These are phyloP conservation scores for Claviceps lovelessii DNA, from an alignment of 2,329 filamentous ascomycete species.

Conservation along the genomic window DNA sequence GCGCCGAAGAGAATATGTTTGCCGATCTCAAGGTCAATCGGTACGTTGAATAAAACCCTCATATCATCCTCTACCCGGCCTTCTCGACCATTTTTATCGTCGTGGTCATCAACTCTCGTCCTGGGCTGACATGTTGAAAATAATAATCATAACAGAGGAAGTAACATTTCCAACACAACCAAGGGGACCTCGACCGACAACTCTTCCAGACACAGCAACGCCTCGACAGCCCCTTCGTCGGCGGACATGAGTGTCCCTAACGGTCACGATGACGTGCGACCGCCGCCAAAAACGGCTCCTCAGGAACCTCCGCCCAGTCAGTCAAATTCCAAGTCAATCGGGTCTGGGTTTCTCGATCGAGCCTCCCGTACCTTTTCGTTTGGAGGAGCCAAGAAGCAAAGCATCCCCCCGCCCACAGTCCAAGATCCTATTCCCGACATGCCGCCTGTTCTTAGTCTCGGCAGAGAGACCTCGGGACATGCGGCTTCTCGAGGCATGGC, in stretches of 20 bases:
- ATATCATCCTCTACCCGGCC: neutral
- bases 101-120: slow-evolving; percentile 1
- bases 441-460: slow-evolving; percentile 24
- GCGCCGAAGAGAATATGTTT: slow-evolving; percentile 45
- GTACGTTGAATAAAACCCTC: slow-evolving; percentile 25
- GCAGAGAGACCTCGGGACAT: slow-evolving; percentile 15
- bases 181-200: slow-evolving; percentile 45
- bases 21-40: slow-evolving; percentile 39
- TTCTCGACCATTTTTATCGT: too few relatives aligned
- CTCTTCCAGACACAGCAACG: slow-evolving; percentile 47
- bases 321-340: slow-evolving; percentile 32
- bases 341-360: slow-evolving; percentile 37
- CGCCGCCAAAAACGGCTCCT: slow-evolving; percentile 20
- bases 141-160: slow-evolving; percentile 28
- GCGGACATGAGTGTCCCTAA: slow-evolving; percentile 23
- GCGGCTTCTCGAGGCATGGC: slow-evolving; percentile 36
- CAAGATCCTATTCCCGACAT: slow-evolving; percentile 20
- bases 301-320: slow-evolving; percentile 25
- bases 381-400: slow-evolving; percentile 38
- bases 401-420: slow-evolving; percentile 15
- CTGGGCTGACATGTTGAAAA: slow-evolving; percentile 22
- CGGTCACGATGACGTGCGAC: slow-evolving; percentile 16
- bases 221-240: slow-evolving; percentile 46
- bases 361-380: slow-evolving; percentile 47
- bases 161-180: slow-evolving; percentile 46